Base-by-base conservation (phyloP, 306 rosid species). In the Ceratonia siliqua region DNA sequence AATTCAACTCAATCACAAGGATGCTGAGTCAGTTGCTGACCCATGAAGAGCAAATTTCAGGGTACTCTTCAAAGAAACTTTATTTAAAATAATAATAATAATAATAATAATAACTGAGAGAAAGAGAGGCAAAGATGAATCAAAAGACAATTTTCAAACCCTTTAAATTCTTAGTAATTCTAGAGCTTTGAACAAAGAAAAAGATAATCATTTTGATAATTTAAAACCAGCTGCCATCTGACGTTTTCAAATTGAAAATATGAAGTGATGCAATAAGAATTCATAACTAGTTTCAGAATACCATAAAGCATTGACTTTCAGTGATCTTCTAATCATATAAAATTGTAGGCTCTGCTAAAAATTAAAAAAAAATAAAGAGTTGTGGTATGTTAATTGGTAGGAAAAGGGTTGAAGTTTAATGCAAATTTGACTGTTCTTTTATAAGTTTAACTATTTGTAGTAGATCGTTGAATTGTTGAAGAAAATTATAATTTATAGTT, bases 1-100 rank as follows among this genome's bases (percentile, higher is more conserved):
- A 49, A 18, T 49, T 3, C 42, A 46, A 32, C 24, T 46, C 61
- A 11, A 7, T 24, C 18, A 13, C 58, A 30, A 14, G 27, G 43
- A 10, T 62, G 49, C 53, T 30, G 49, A 72, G 74, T 72, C 83
- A 55, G 56, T 43, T 17, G 42, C 62, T 59, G 17, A 42, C 59
- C 53, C 12, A 21, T 39, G 18, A 63, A 38, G 9, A 15, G 25
- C 28, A 17, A 35, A 61, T 25, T 62, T 9, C 9, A 36, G 68
- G 5, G 32, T 11, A 38, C 3, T 36, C 32, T 38, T n/a, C n/a
- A n/a, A n/a, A n/a, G n/a, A n/a, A n/a, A n/a, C n/a, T n/a, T n/a
- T n/a, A n/a, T n/a, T n/a, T n/a, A n/a, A n/a, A n/a, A n/a, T n/a
- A n/a, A n/a, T n/a, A n/a, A n/a, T n/a, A n/a, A n/a, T n/a, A n/a